Evolutionary conservation across 768 basidiomycete species (phyloP).

Genomic region (Pisolithus sp.): DNA sequence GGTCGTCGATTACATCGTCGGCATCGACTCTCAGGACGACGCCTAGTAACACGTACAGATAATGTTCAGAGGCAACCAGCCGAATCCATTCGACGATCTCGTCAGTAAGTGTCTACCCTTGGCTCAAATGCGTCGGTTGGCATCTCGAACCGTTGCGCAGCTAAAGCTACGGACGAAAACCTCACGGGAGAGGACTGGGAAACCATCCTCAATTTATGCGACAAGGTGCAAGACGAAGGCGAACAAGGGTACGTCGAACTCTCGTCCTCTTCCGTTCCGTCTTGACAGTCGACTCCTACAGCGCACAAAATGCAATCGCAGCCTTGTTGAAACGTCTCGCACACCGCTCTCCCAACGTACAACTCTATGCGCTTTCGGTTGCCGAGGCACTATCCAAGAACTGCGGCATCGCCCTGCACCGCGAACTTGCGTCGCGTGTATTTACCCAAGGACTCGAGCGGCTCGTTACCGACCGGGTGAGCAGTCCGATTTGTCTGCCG

Average conservation of each 20-base stretch:
- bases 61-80: constrained; percentile 68
- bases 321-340: constrained; percentile 84
- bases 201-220: constrained; percentile 87
- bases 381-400: constrained; percentile 91
- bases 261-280: constrained; percentile 1
- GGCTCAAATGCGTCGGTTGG: too few species aligned
- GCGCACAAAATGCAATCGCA: constrained; percentile 80
- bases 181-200: constrained; percentile 95
- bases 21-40: constrained; percentile 11
- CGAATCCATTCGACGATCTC: constrained; percentile 85
- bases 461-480: constrained; percentile 80
- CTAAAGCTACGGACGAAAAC: constrained; percentile 96
- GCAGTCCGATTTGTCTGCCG: constrained; percentile 13
- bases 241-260: constrained; percentile 62
- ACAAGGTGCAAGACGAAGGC: constrained; percentile 91
- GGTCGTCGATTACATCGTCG: constrained; percentile 1
- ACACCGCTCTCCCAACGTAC: constrained; percentile 95
- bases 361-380: constrained; percentile 85
- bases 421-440: constrained; percentile 82
- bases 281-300: constrained; percentile 30
- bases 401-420: constrained; percentile 70
- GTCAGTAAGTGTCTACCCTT: constrained; percentile 56
- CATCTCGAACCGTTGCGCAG: constrained; percentile 35
- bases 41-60: constrained; percentile 9
- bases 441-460: constrained; percentile 89